Conservation (phyloP, 2,329 filamentous ascomycete genomes). For the Penicillium occitanis region DNA sequence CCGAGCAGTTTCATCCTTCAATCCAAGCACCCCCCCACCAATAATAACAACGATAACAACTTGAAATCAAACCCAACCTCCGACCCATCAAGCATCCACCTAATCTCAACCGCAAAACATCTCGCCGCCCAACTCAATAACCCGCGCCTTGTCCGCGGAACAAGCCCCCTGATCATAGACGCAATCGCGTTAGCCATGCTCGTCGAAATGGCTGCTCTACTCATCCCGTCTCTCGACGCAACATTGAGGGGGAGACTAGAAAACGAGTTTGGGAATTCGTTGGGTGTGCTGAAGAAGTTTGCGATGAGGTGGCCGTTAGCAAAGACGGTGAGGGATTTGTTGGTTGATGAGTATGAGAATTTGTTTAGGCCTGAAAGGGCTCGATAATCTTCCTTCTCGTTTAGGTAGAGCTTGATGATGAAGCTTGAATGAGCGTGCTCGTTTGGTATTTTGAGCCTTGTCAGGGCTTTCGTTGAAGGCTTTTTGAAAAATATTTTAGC, state of each 20-base stretch:
- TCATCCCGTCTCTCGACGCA: constrained; percentile 43
- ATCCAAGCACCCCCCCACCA: background rate
- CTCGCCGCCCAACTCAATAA: constrained; percentile 22
- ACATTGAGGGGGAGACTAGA: background rate
- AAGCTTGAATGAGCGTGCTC: background rate
- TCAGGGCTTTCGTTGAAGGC: background rate
- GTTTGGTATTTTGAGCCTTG: background rate
- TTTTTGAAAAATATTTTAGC: background rate
- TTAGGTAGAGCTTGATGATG: background rate
- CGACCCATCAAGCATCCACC: constrained; percentile 8
- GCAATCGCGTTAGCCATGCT: constrained; percentile 69
- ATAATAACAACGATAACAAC: background rate
- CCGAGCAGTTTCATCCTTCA: constrained; percentile 12
- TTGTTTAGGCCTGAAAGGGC: constrained; percentile 7
- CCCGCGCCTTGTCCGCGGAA: constrained; percentile 8
- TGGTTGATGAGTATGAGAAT: constrained; percentile 12
- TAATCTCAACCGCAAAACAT: constrained; percentile 22
- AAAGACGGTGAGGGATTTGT: background rate
- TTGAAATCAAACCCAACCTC: background rate
- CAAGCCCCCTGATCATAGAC: constrained; percentile 18
- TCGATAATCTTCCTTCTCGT: background rate
- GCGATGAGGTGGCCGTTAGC: constrained; percentile 21
- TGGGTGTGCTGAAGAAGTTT: constrained; percentile 20
- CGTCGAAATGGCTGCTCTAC: constrained; percentile 63
- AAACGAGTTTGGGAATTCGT: constrained; percentile 12